Conservation (phyloP, 768 basidiomycete genomes). For the Tricholoma hemisulphureum region DNA sequence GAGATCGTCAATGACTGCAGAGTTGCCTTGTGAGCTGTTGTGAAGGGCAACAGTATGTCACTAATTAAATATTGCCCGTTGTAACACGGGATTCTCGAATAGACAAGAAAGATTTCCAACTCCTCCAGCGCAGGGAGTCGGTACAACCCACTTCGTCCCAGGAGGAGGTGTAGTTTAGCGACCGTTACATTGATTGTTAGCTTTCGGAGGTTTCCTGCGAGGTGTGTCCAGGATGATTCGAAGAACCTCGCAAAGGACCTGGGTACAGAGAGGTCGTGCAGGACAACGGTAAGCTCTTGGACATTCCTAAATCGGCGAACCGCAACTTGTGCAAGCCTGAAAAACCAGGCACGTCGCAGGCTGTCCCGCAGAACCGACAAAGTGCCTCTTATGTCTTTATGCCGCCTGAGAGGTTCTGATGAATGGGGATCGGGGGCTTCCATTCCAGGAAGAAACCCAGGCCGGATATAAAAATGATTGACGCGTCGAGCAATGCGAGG, state of each 20-base stretch:
- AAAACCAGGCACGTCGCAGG: too few relatives aligned
- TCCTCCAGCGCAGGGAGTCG: not conserved
- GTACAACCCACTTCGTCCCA: not conserved
- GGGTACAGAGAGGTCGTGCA: constrained; percentile 24
- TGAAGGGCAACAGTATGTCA: not conserved
- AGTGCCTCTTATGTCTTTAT: constrained; percentile 10
- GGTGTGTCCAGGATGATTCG: too few relatives aligned
- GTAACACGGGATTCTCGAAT: not conserved
- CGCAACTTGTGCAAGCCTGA: constrained; percentile 7
- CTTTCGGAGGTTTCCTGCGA: not conserved
- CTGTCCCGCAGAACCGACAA: too few relatives aligned
- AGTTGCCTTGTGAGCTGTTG: not conserved
- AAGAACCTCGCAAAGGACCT: constrained; percentile 11
- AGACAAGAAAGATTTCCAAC: not conserved
- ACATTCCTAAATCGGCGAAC: constrained; percentile 7
- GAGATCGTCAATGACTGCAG: not conserved
- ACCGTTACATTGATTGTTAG: not conserved
- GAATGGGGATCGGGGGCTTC: too few relatives aligned
- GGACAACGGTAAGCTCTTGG: constrained; percentile 21
- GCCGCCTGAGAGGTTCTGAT: constrained; percentile 1
- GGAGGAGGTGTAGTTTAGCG: not conserved
- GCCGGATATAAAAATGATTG: constrained; percentile 23
- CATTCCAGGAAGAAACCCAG: constrained; percentile 25
- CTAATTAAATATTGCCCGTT: not conserved
- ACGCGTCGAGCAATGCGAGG: constrained; percentile 21